These are phyloP conservation scores for Imleria badia DNA, from an alignment of 768 basidiomycete species.

Conservation along the genomic window DNA sequence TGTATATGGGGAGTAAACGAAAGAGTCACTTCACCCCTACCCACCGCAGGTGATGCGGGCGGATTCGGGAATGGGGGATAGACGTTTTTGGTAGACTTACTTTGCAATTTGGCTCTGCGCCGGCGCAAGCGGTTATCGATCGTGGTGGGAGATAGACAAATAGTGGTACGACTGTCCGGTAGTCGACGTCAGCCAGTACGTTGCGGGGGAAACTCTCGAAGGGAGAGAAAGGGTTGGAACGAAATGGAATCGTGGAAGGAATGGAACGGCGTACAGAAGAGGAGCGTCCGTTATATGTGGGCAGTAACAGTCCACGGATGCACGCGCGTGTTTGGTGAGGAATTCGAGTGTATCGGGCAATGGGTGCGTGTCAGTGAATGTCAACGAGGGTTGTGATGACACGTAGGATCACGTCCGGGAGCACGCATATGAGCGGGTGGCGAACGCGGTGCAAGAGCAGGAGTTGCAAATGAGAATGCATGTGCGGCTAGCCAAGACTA, in stretches of 20 bases:
- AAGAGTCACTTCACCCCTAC: constrained; percentile 6
- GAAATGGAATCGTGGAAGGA: constrained; percentile 10
- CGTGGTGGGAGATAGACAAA: background rate
- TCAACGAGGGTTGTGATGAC: constrained; percentile 6
- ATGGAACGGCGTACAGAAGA: constrained; percentile 9
- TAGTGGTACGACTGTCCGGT: background rate
- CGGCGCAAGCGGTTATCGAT: constrained; percentile 7
- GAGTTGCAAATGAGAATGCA: constrained; percentile 15
- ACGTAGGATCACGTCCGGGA: background rate
- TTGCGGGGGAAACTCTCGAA: background rate
- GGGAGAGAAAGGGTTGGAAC: background rate
- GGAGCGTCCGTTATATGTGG: constrained; percentile 23
- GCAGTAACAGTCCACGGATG: constrained; percentile 6
- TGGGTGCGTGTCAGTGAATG: constrained; percentile 9
- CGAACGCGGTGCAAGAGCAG: constrained; percentile 15
- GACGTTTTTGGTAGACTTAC: constrained; percentile 12
- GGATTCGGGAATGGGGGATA: constrained; percentile 9
- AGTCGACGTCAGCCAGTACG: constrained; percentile 1
- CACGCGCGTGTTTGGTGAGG: constrained; percentile 17
- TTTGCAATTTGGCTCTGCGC: background rate
- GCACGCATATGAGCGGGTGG: constrained; percentile 13
- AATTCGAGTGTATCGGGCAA: constrained; percentile 8
- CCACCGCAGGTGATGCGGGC: constrained; percentile 19
- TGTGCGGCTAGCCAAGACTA: constrained; percentile 18
- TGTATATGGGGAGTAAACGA: constrained; percentile 19